Base-by-base conservation (phyloP, 768 basidiomycete species). In the Boletus rubescentipes region DNA sequence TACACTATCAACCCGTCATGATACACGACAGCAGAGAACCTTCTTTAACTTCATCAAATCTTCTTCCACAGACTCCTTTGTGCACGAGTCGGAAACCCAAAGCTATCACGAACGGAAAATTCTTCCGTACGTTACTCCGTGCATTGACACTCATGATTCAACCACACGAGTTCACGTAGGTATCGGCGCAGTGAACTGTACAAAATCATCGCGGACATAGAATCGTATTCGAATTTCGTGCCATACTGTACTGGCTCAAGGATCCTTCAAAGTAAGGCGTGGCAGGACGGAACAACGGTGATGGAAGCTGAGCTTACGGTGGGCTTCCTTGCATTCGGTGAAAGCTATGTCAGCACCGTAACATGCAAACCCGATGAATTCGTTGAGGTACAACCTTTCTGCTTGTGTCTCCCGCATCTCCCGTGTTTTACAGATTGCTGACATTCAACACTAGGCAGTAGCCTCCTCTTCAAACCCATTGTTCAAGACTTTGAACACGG, bases 221-320 rank as follows among this genome's bases (percentile, higher is more conserved):
- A 77, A 15, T 89, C 90, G 2, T 99, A 98, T 69, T 80, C 85
- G 10, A 75, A 74, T 54, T 99, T 98, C 68, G 76, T 99, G 48
- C 96, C 97, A 7, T 96, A 91, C 70, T 97, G 95, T 74, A 83
- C 81, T 12, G 74, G 75, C 20, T 89, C 93, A 5, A 81, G 81
- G 21, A 78, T 95, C 51, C 74, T 95, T 36, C 46, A 59, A 41
- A 61, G 53, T 54, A 48, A 51, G 30, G 14, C 53, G 59, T 37
- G 60, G 65, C 57, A 67, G 49, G 71, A 73, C 63, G 70, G 65
- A 48, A 69, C 57, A 62, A 75, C 68, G 53, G 72, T 77, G 42
- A 83, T 96, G 74, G 84, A 93, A 37, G 94, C 89, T 8, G 93
- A 98, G 68, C 74, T 98, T 60, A 84, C 84, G 4, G 88, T 96